Percentiles rank a stretch among this genome's conserved stretches.
These are phyloP conservation scores for Crucihimalaya himalaica DNA, from an alignment of 345 rosid genomes.

Conservation along the genomic window DNA sequence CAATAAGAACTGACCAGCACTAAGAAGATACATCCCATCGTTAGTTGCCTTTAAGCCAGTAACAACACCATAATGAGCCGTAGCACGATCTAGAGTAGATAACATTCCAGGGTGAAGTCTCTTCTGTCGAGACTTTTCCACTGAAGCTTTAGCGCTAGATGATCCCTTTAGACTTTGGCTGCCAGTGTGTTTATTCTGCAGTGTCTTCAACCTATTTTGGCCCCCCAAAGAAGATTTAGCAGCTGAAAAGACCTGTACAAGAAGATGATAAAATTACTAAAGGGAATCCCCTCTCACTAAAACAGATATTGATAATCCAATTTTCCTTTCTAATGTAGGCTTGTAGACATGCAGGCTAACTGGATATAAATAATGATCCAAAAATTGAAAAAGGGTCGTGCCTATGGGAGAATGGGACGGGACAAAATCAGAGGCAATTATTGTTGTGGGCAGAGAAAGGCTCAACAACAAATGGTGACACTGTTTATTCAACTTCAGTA, in stretches of 20 bases:
- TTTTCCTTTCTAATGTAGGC: slow-evolving; percentile 20
- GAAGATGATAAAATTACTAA: slow-evolving; percentile 4
- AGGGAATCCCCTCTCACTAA: slow-evolving; percentile 8
- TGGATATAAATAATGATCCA: neutral
- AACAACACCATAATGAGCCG: slow-evolving; percentile 94
- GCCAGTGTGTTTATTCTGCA: slow-evolving; percentile 50
- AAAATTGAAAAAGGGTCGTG: neutral
- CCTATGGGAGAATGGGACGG: neutral
- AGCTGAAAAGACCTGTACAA: slow-evolving; percentile 50
- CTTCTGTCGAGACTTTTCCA: slow-evolving; percentile 58
- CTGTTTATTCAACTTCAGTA: neutral
- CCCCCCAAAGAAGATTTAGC: slow-evolving; percentile 49
- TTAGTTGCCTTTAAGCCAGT: slow-evolving; percentile 81
- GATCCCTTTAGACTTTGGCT: slow-evolving; percentile 65
- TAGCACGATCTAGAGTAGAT: slow-evolving; percentile 77
- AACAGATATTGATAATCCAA: slow-evolving; percentile 7
- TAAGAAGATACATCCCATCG: slow-evolving; percentile 92
- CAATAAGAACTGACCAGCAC: slow-evolving; percentile 66
- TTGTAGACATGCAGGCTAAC: slow-evolving; percentile 8
- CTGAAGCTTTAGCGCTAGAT: slow-evolving; percentile 49
- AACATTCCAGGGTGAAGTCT: slow-evolving; percentile 90
- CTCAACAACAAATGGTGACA: neutral
- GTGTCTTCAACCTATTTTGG: slow-evolving; percentile 48
- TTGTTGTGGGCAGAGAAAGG: neutral
- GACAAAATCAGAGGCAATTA: neutral